These are phyloP conservation scores for Ustanciosporium gigantosporum DNA, from an alignment of 1,284 basidiomycete species.

Conservation along the genomic window DNA sequence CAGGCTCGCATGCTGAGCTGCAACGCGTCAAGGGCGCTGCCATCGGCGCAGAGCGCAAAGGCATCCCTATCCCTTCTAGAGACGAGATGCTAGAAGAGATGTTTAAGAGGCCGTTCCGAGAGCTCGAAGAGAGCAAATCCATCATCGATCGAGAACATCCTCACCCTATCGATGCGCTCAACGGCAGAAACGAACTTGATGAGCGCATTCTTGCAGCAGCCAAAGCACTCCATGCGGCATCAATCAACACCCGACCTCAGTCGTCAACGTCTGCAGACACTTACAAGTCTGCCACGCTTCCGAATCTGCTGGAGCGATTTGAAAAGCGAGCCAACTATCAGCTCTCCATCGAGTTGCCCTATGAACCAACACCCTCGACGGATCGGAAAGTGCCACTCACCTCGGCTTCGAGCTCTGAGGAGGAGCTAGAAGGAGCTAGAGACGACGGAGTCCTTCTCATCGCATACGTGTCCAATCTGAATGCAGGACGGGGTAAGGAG, in stretches of 20 bases:
- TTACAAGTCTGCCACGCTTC: constrained; percentile 14
- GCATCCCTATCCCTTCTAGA: constrained; percentile 34
- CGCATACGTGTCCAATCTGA: constrained; percentile 66
- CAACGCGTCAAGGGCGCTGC: constrained; percentile 35
- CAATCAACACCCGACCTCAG: constrained; percentile 1
- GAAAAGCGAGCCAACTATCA: constrained; percentile 34
- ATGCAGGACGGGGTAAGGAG: constrained; percentile 62
- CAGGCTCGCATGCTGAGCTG: constrained; percentile 16
- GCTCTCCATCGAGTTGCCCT: constrained; percentile 53
- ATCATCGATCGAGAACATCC: constrained; percentile 44
- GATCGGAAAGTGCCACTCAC: constrained; percentile 45
- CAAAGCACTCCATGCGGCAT: constrained; percentile 23
- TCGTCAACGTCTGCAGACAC: constrained; percentile 3
- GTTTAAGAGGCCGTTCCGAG: constrained; percentile 33
- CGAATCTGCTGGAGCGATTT: constrained; percentile 18
- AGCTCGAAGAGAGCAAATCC: constrained; percentile 18
- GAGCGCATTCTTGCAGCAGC: constrained; percentile 48
- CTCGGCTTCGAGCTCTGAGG: constrained; percentile 36
- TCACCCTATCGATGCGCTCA: constrained; percentile 45
- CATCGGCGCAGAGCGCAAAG: constrained; percentile 28
- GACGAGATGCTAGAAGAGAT: constrained; percentile 43
- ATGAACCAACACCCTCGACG: constrained; percentile 45
- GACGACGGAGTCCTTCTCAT: constrained; percentile 66
- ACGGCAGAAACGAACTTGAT: constrained; percentile 50
- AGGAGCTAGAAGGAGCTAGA: constrained; percentile 36